These are phyloP conservation scores for Thermoascus crustaceus DNA, from an alignment of 2,329 filamentous ascomycete genomes.

Conservation along the genomic window DNA sequence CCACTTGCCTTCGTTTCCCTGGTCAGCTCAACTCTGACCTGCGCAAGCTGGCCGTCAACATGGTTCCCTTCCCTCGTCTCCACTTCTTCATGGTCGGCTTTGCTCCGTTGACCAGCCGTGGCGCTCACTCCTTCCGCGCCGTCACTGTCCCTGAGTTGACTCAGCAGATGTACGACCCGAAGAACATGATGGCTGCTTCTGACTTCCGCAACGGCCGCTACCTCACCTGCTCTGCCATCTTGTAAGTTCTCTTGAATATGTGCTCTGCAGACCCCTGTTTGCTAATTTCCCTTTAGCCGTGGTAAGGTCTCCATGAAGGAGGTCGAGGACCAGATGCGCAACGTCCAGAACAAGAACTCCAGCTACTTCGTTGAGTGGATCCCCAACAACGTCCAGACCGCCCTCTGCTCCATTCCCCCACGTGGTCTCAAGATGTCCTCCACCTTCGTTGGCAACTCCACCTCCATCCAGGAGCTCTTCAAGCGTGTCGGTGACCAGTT, in stretches of 20 bases:
- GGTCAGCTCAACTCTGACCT: constrained; percentile 99
- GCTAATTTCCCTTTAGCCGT: constrained; percentile 53
- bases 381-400: constrained; percentile 99
- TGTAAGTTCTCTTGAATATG: constrained; percentile 44
- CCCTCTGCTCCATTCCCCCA: constrained; percentile 96
- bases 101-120: constrained; percentile 90
- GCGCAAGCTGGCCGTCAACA: constrained; percentile 99
- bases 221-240: constrained; percentile 98
- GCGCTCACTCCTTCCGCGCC: constrained; percentile 90
- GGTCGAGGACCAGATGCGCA: constrained; percentile 99
- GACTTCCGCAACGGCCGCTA: constrained; percentile 99
- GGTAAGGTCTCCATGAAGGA: constrained; percentile 99
- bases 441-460: constrained; percentile 98
- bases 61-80: constrained; percentile 99
- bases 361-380: constrained; percentile 99
- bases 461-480: constrained; percentile 99
- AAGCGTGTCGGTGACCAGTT: constrained; percentile 99
- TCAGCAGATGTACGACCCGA: constrained; percentile 99
- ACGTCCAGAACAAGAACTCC: constrained; percentile 99
- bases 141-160: constrained; percentile 96
- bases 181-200: constrained; percentile 99
- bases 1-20: constrained; percentile 97
- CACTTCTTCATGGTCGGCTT: constrained; percentile 99
- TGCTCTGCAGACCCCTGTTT: constrained; percentile 10
- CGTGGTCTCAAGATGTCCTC: constrained; percentile 98